Evolutionary conservation across 1,139 yeast genomes (phyloP).

Genomic region (Protomyces macrosporus): DNA sequence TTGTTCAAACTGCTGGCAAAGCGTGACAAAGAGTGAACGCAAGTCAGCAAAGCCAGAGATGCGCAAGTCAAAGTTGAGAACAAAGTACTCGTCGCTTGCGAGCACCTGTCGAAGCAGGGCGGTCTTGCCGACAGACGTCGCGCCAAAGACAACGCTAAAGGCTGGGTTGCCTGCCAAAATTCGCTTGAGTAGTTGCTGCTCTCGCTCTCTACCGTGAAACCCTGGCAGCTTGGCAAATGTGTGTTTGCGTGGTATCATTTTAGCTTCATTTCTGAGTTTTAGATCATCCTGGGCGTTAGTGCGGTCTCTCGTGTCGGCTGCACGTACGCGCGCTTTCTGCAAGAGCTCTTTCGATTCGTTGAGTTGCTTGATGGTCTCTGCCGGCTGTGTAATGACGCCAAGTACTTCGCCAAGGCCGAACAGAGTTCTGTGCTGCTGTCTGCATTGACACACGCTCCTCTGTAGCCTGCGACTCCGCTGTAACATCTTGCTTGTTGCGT

Average conservation of each 20-base stretch:
- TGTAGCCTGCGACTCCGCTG: too few relatives aligned
- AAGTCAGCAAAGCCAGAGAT: conserved; percentile 20
- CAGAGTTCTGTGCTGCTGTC: conserved; percentile 1
- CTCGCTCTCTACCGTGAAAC: conserved; percentile 20
- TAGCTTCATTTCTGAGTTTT: conserved; percentile 5
- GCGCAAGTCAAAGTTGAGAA: conserved; percentile 17
- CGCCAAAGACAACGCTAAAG: conserved; percentile 20
- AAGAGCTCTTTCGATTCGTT: conserved; percentile 18
- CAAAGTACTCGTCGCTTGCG: conserved; percentile 14
- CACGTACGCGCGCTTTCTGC: conserved; percentile 11
- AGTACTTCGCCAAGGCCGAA: conserved; percentile 21
- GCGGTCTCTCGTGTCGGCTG: neutral
- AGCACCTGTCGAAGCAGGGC: conserved; percentile 17
- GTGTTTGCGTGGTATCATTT: conserved; percentile 12
- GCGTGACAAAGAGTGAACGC: conserved; percentile 7
- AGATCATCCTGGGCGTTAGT: neutral
- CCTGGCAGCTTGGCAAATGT: conserved; percentile 23
- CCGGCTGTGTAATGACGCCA: conserved; percentile 21
- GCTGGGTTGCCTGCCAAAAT: conserved; percentile 10
- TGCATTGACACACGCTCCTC: too few relatives aligned
- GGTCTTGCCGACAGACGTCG: conserved; percentile 22
- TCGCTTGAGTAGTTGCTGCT: conserved; percentile 3
- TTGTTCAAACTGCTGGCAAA: conserved; percentile 11
- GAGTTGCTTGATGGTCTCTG: conserved; percentile 20
- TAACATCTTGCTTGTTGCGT: too few relatives aligned